Conservation (phyloP, 139 green algal species). For the Prasinococcaceae sp. region DNA sequence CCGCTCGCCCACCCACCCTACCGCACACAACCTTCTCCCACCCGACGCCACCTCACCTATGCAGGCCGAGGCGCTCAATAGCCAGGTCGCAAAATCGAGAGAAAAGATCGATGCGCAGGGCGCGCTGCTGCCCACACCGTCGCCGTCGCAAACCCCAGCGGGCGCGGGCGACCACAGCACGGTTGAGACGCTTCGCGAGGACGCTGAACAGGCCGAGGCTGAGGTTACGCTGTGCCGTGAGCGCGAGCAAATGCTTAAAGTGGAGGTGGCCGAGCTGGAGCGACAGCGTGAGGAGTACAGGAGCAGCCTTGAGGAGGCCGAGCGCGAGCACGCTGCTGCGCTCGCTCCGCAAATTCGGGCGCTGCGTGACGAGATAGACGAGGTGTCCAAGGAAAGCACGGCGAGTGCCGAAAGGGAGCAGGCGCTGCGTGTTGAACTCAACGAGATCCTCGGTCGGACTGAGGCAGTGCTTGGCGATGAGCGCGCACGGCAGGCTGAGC, state of each 20-base stretch:
- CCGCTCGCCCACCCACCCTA: too few species aligned
- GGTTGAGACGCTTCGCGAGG: conserved; percentile 40
- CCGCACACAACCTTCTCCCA: too few species aligned
- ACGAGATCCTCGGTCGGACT: too few species aligned
- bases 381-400: conserved; percentile 4
- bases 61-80: too few species aligned
- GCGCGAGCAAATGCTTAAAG: conserved; percentile 41
- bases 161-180: too few species aligned
- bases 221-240: conserved; percentile 48
- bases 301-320: conserved; percentile 24
- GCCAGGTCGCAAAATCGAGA: too few species aligned
- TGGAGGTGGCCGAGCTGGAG: conserved; percentile 40
- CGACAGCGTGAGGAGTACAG: conserved; percentile 35
- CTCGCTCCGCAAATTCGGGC: conserved; percentile 17
- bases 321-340: conserved; percentile 26
- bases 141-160: too few species aligned
- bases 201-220: conserved; percentile 44
- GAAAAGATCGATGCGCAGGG: too few species aligned
- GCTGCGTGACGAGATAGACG: conserved; percentile 9
- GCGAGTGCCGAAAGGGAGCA: conserved; percentile 8
- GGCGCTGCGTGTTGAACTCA: too few species aligned
- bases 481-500: neutral
- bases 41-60: too few species aligned
- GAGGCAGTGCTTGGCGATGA: conserved; percentile 6
- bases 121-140: too few species aligned